Conservation (phyloP, 2,329 filamentous ascomycete genomes). For the Hawksworthiomyces lignivorus region DNA sequence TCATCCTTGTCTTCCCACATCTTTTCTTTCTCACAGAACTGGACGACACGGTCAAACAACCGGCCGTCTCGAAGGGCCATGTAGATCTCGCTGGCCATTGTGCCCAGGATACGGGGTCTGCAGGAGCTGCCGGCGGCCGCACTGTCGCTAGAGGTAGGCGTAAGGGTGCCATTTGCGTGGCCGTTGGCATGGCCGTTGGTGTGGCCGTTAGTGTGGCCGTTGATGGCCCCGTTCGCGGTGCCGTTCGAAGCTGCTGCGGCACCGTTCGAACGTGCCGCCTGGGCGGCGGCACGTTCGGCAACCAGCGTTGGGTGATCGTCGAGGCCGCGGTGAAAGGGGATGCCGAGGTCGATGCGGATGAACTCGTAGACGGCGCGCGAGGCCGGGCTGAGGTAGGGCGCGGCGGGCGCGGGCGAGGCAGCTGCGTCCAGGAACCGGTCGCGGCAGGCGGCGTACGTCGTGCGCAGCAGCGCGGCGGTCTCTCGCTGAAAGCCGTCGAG, state of each 20-base stretch:
- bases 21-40: conserved; percentile 50
- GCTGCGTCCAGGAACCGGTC: conserved; percentile 7
- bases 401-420: conserved; percentile 3
- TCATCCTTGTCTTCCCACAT: conserved; percentile 2
- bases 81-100: conserved; percentile 58
- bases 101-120: conserved; percentile 41
- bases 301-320: conserved; percentile 20
- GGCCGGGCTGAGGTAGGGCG: conserved; percentile 13
- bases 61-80: conserved; percentile 61
- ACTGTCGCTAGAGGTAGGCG: conserved; percentile 55
- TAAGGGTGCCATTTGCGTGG: conserved; percentile 32
- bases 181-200: conserved; percentile 40
- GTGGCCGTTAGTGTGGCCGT: background rate
- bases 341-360: conserved; percentile 18
- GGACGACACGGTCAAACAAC: conserved; percentile 62
- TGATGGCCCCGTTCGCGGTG: background rate
- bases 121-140: background rate
- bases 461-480: conserved; percentile 1
- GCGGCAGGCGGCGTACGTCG: conserved; percentile 1
- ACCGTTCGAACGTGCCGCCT: no score
- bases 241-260: background rate
- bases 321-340: conserved; percentile 18
- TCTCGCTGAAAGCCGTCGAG: conserved; percentile 10
- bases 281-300: background rate
- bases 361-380: conserved; percentile 18